phyloP scores from a whole-genome alignment of 805 yeast genomes.

The Myxozyma melibiosi region DNA sequence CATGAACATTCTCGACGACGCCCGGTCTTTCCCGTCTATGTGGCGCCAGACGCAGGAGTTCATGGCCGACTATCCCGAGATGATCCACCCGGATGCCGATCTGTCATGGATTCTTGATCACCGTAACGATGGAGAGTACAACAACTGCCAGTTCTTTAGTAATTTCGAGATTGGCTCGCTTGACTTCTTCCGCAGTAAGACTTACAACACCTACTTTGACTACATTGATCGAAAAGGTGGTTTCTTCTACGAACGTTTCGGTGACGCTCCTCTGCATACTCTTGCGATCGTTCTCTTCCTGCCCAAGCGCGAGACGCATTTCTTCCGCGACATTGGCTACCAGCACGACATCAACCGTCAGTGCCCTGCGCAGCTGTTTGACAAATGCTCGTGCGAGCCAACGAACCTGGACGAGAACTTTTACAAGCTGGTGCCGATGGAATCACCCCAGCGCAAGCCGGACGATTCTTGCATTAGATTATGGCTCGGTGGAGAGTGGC shows the following conservation, averaged over 20 bases:
- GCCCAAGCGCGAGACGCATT: conserved; percentile 55
- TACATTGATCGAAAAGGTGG: conserved; percentile 63
- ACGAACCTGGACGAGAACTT: conserved; percentile 32
- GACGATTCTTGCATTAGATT: conserved; percentile 35
- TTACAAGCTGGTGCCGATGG: conserved; percentile 34
- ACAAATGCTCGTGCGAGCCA: conserved; percentile 33
- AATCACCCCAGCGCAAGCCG: conserved; percentile 32
- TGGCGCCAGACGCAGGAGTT: conserved; percentile 60
- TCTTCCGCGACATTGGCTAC: conserved; percentile 63
- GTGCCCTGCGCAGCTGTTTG: conserved; percentile 27
- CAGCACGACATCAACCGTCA: conserved; percentile 46
- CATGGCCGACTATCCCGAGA: conserved; percentile 51
- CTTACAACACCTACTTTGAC: conserved; percentile 58
- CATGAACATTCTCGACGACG: conserved; percentile 34
- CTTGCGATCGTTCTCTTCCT: conserved; percentile 61
- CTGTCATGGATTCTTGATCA: conserved; percentile 48
- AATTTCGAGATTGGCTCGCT: conserved; percentile 68
- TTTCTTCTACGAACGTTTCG: conserved; percentile 77
- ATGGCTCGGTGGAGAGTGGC: conserved; percentile 36
- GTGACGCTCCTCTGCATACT: conserved; percentile 75
- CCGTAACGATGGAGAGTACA: conserved; percentile 63
- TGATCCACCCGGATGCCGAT: conserved; percentile 55
- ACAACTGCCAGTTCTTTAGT: conserved; percentile 81
- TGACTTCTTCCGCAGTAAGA: conserved; percentile 59
- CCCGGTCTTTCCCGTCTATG: conserved; percentile 51